These are phyloP conservation scores for Penstemon barbatus DNA, from an alignment of 257 asterid genomes.

Conservation along the genomic window DNA sequence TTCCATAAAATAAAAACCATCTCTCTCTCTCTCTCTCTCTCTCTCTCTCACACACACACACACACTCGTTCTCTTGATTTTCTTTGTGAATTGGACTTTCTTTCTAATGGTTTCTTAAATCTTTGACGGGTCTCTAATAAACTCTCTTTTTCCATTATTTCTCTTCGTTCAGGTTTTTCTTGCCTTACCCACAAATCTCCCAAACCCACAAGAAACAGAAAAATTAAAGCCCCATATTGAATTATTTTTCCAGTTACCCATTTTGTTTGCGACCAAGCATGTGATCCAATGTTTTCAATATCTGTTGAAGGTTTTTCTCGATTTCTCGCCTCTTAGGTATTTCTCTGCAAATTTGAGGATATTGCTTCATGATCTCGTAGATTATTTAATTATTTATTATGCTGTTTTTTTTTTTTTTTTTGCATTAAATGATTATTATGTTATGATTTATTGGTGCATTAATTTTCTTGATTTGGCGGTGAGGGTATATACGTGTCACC, in stretches of 20 bases:
- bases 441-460: slow-evolving; percentile 35
- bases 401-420: neutral
- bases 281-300: slow-evolving; percentile 26
- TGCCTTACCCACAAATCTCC: slow-evolving; percentile 24
- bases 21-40: neutral
- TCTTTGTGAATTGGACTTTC: slow-evolving; percentile 22
- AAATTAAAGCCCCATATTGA: slow-evolving; percentile 22
- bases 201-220: slow-evolving; percentile 12
- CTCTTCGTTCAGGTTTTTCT: slow-evolving; percentile 27
- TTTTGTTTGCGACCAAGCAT: slow-evolving; percentile 25
- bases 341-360: slow-evolving; percentile 14
- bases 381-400: slow-evolving; percentile 16
- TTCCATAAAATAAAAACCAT: slow-evolving; percentile 19
- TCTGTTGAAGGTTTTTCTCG: slow-evolving; percentile 28
- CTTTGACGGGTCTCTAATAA: slow-evolving; percentile 23
- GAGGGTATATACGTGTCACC: slow-evolving; percentile 8
- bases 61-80: slow-evolving; percentile 20
- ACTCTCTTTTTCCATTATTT: slow-evolving; percentile 16
- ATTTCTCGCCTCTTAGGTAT: slow-evolving; percentile 38
- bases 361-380: slow-evolving; percentile 19
- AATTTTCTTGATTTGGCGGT: slow-evolving; percentile 28
- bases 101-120: slow-evolving; percentile 21
- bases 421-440: slow-evolving; percentile 17
- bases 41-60: no score
- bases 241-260: slow-evolving; percentile 4